Percentiles rank a stretch among this genome's conserved stretches.
These are phyloP conservation scores for Rhizopogon salebrosus DNA, from an alignment of 768 basidiomycete species.

Conservation along the genomic window DNA sequence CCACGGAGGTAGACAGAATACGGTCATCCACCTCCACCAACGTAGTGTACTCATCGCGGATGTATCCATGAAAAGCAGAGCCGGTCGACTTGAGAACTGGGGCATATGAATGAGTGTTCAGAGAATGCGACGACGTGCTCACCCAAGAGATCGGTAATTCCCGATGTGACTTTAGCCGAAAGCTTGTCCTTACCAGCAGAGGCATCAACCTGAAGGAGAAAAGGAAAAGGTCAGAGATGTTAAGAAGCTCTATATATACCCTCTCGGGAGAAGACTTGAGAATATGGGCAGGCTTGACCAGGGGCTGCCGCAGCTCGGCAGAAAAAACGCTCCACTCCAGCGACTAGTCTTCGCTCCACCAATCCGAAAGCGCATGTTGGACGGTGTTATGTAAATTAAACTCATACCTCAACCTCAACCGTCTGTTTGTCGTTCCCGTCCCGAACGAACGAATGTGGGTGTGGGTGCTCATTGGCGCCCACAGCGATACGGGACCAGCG, in stretches of 20 bases:
- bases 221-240: neutral
- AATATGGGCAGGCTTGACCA: neutral
- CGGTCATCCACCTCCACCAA: conserved; percentile 80
- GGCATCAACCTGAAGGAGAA: conserved; percentile 52
- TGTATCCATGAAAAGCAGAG: conserved; percentile 76
- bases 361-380: neutral
- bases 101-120: conserved; percentile 16
- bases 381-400: neutral
- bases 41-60: conserved; percentile 87
- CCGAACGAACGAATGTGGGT: conserved; percentile 78
- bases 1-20: conserved; percentile 85
- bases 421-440: conserved; percentile 89
- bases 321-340: conserved; percentile 2
- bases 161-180: conserved; percentile 57
- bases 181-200: conserved; percentile 57
- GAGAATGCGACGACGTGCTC: conserved; percentile 13
- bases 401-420: conserved; percentile 50
- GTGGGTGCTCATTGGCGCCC: conserved; percentile 36
- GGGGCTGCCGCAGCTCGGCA: conserved; percentile 3
- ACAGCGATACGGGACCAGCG: conserved; percentile 79
- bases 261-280: too few relatives aligned
- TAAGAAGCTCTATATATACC: conserved; percentile 5
- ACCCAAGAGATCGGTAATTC: conserved; percentile 81
- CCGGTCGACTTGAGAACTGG: conserved; percentile 87
- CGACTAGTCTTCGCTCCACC: neutral